phyloP scores from a whole-genome alignment of 169 alveolate genomes.

The Plasmodium ovale region DNA sequence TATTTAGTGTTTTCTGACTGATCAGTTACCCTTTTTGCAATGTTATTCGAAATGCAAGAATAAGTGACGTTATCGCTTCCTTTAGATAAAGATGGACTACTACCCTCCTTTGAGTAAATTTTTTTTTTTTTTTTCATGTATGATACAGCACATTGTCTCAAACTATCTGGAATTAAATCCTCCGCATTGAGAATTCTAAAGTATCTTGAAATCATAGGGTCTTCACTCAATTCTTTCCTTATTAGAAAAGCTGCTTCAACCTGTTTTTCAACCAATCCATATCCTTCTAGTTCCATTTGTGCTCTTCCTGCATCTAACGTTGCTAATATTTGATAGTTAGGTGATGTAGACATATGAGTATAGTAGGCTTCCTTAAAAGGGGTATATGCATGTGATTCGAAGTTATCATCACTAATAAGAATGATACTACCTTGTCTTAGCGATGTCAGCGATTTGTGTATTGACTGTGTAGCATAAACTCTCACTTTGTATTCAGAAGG shows the following conservation, averaged over 20 bases:
- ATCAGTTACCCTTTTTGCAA: slow-evolving; percentile 1
- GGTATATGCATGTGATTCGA: slow-evolving; percentile 79
- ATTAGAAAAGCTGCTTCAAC: slow-evolving; percentile 79
- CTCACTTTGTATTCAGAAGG: slow-evolving; percentile 77
- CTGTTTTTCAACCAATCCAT: slow-evolving; percentile 78
- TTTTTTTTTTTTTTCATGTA: slow-evolving; percentile 18
- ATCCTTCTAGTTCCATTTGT: slow-evolving; percentile 82
- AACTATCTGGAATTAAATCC: slow-evolving; percentile 74
- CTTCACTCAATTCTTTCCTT: slow-evolving; percentile 73
- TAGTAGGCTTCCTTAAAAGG: slow-evolving; percentile 82
- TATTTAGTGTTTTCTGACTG: background rate
- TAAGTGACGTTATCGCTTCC: slow-evolving; percentile 4
- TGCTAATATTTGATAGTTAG: slow-evolving; percentile 80
- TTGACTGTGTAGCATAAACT: slow-evolving; percentile 83
- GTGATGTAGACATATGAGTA: slow-evolving; percentile 84
- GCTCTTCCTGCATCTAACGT: slow-evolving; percentile 82
- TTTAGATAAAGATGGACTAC: too few relatives aligned
- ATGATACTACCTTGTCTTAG: slow-evolving; percentile 82
- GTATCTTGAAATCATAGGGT: slow-evolving; percentile 73
- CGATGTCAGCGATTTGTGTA: slow-evolving; percentile 80
- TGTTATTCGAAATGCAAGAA: slow-evolving; percentile 30
- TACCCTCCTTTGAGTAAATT: background rate
- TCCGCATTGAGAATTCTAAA: slow-evolving; percentile 63
- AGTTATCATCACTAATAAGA: slow-evolving; percentile 79
- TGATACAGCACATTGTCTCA: slow-evolving; percentile 37